phyloP scores from a whole-genome alignment of 2,329 filamentous ascomycete species.

The Fusarium cicatricum region DNA sequence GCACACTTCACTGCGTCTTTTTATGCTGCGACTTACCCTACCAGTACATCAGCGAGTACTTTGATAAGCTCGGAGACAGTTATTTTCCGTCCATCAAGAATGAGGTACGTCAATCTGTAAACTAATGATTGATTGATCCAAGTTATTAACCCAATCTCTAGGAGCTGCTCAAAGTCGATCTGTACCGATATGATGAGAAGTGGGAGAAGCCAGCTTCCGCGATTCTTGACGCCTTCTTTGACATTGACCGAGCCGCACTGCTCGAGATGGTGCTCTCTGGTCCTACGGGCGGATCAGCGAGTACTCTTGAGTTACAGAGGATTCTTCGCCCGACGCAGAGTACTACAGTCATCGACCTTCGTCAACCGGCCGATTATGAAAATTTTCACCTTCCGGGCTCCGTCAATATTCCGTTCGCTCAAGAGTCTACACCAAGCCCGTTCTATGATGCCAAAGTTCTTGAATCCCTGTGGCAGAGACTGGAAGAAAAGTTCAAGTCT shows the following conservation, averaged over 20 bases:
- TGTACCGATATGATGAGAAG: conserved; percentile 40
- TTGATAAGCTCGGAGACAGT: conserved; percentile 59
- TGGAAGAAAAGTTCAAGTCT: conserved; percentile 54
- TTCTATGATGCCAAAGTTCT: conserved; percentile 56
- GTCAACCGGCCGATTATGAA: conserved; percentile 52
- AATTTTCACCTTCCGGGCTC: conserved; percentile 54
- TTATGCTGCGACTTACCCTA: conserved; percentile 71
- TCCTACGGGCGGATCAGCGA: conserved; percentile 2
- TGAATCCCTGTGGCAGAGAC: conserved; percentile 55
- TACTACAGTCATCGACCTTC: conserved; percentile 54
- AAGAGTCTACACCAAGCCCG: conserved; percentile 49
- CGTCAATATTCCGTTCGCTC: conserved; percentile 54
- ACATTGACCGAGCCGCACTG: conserved; percentile 19
- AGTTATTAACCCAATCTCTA: background rate
- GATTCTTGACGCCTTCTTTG: conserved; percentile 23
- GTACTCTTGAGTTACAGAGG: conserved; percentile 1
- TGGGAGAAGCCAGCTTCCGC: conserved; percentile 36
- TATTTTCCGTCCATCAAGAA: conserved; percentile 59
- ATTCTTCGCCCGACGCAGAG: conserved; percentile 34
- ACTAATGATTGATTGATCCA: background rate
- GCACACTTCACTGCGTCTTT: conserved; percentile 63
- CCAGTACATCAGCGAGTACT: conserved; percentile 69
- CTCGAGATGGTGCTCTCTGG: conserved; percentile 18
- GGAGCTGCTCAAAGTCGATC: conserved; percentile 38
- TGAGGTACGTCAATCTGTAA: conserved; percentile 41